Conservation (phyloP, 495 filamentous ascomycete species). For the Hypoxylon trugodes region DNA sequence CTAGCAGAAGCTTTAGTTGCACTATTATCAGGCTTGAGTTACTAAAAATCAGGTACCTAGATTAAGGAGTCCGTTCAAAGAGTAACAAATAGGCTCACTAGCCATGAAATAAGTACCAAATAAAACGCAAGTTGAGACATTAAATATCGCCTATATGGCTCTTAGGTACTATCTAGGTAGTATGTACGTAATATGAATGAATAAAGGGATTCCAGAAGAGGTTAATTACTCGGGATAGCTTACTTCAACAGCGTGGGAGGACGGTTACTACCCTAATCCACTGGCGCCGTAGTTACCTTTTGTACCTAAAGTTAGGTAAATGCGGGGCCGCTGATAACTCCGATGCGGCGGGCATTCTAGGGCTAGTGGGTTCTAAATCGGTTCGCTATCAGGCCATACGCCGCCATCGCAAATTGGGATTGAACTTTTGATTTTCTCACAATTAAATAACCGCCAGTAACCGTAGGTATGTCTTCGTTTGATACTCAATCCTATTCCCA, state of each 20-base stretch:
- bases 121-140: background rate
- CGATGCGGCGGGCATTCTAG: constrained; percentile 27
- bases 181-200: constrained; percentile 11
- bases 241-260: too few relatives aligned
- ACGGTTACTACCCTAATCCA: too few relatives aligned
- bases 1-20: too few relatives aligned
- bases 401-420: constrained; percentile 34
- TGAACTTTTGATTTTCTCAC: constrained; percentile 19
- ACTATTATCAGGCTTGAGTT: too few relatives aligned
- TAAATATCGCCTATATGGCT: background rate
- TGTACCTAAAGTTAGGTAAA: constrained; percentile 6
- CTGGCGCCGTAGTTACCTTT: too few relatives aligned
- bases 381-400: constrained; percentile 5
- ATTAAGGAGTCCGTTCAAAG: too few relatives aligned
- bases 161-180: background rate
- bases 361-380: background rate
- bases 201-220: background rate
- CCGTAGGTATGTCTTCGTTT: constrained; percentile 26
- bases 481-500: constrained; percentile 1
- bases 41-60: too few relatives aligned
- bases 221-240: too few relatives aligned
- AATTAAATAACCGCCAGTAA: constrained; percentile 33
- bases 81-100: too few relatives aligned
- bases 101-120: too few relatives aligned
- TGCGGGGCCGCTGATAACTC: constrained; percentile 31